Evolutionary conservation across 495 filamentous ascomycete species (phyloP), one percentile per base, ranked within the genome.

Genomic region (Apiosordaria backusii): DNA sequence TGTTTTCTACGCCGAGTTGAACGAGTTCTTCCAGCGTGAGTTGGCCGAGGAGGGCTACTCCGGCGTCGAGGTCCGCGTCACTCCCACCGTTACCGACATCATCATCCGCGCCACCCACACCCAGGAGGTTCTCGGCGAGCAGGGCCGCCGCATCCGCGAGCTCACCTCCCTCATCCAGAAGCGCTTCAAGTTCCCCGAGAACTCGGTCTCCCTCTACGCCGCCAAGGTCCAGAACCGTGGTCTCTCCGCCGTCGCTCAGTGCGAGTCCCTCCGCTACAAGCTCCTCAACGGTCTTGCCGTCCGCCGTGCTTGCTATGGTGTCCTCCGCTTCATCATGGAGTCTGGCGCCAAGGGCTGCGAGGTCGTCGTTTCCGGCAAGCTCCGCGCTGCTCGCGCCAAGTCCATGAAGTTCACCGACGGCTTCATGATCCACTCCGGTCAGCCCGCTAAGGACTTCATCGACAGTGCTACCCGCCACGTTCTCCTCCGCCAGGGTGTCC

Each of bases 1-100:
- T 85, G 96, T 98, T 80, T 99, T 98, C 91, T 99, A 97, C 82
- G 96, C 96, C 84, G 95, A 99, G 85, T 84, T 98, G 82, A 99
- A 98, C 90, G 95, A 99, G 86, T 99, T 99, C 91, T 99, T 99
- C 92, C 96, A 97, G 87, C 94, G 96, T 80, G 95, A 99, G 85
- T 86, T 99, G 79, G 94, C 94, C 79, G 94, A 99, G 87, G 96
- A 99, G 87, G 95, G 95, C 72, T 99, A 99, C 86, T 98, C 96
- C 40, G 95, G 95, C 77, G 95, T 99, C 77, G 96, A 99, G 85
- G 96, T 99, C 82, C 93, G 95, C 85, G 95, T 99, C 75, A 99
- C 95, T 72, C 95, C 95, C 76, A 99, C 95, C 77, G 95, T 99
- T 80, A 99, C 95, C 85, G 95, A 97, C 80, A 98, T 98, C 89